Evolutionary conservation across 1,284 basidiomycete species (phyloP).

Genomic region (Wolfiporia cocos): DNA sequence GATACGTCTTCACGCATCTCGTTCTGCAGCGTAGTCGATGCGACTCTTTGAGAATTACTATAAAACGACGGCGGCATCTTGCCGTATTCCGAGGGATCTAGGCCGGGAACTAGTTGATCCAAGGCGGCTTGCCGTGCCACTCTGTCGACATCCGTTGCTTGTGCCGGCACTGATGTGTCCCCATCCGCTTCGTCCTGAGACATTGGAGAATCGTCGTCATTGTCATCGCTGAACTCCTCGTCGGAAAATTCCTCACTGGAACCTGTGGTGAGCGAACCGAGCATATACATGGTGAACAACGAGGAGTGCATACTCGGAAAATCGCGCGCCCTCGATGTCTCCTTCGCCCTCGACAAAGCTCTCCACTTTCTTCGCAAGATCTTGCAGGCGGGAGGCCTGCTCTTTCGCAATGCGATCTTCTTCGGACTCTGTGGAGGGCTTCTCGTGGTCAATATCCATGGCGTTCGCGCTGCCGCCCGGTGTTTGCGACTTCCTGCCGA

Average conservation of each 20-base stretch:
- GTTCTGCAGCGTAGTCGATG: conserved; percentile 41
- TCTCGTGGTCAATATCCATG: conserved; percentile 42
- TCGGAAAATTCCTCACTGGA: conserved; percentile 56
- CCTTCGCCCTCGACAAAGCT: conserved; percentile 86
- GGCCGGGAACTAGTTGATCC: conserved; percentile 63
- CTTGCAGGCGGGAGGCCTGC: conserved; percentile 66
- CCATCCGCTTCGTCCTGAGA: conserved; percentile 38
- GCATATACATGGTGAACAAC: no score
- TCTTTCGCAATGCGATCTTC: conserved; percentile 49
- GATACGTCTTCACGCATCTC: conserved; percentile 30
- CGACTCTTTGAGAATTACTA: conserved; percentile 60
- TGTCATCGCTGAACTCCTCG: conserved; percentile 43
- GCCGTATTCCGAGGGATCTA: conserved; percentile 72
- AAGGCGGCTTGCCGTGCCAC: conserved; percentile 51
- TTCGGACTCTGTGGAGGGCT: conserved; percentile 23
- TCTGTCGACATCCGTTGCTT: conserved; percentile 19
- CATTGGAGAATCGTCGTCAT: conserved; percentile 23
- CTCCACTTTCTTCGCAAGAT: conserved; percentile 80
- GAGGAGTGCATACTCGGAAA: conserved; percentile 67
- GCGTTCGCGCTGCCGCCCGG: conserved; percentile 15
- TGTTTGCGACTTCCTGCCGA: conserved; percentile 21
- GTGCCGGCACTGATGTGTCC: conserved; percentile 24
- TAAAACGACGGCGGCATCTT: conserved; percentile 71
- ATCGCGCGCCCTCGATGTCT: conserved; percentile 79
- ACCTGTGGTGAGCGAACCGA: not conserved